Evolutionary conservation across 2,329 filamentous ascomycete genomes (phyloP).

Genomic region (Hypoxylon sp.): DNA sequence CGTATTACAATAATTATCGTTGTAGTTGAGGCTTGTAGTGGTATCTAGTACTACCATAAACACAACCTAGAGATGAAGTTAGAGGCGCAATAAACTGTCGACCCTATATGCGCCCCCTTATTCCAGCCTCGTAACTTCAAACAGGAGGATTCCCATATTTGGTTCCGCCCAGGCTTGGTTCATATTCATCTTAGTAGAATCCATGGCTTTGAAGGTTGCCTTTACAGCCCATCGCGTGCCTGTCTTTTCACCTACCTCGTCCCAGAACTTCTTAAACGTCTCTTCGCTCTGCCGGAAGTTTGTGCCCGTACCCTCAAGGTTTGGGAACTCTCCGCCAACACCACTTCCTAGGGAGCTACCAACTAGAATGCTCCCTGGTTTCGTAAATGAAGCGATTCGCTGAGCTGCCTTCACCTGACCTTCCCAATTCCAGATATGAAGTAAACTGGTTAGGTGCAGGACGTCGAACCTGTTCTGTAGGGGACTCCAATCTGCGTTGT

Average conservation of each 20-base stretch:
- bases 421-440: slow-evolving; percentile 25
- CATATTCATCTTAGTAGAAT: slow-evolving; percentile 16
- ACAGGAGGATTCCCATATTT: slow-evolving; percentile 17
- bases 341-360: slow-evolving; percentile 15
- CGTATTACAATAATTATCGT: not conserved
- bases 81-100: not conserved
- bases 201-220: slow-evolving; percentile 11
- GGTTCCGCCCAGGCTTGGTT: slow-evolving; percentile 22
- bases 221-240: slow-evolving; percentile 8
- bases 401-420: slow-evolving; percentile 12
- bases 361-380: slow-evolving; percentile 6
- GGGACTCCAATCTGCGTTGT: slow-evolving; percentile 14
- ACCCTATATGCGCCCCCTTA: not conserved
- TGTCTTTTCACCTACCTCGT: slow-evolving; percentile 20
- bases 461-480: slow-evolving; percentile 7
- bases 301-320: slow-evolving; percentile 14
- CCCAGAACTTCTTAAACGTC: slow-evolving; percentile 16
- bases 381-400: slow-evolving; percentile 20
- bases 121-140: slow-evolving; percentile 14
- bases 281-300: slow-evolving; percentile 23
- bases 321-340: slow-evolving; percentile 17
- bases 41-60: not conserved
- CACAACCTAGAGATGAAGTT: not conserved
- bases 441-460: slow-evolving; percentile 13
- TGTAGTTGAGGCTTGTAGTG: not conserved